These are phyloP conservation scores for Symbiotaphrina buchneri DNA, from an alignment of 495 filamentous ascomycete genomes.

Conservation along the genomic window DNA sequence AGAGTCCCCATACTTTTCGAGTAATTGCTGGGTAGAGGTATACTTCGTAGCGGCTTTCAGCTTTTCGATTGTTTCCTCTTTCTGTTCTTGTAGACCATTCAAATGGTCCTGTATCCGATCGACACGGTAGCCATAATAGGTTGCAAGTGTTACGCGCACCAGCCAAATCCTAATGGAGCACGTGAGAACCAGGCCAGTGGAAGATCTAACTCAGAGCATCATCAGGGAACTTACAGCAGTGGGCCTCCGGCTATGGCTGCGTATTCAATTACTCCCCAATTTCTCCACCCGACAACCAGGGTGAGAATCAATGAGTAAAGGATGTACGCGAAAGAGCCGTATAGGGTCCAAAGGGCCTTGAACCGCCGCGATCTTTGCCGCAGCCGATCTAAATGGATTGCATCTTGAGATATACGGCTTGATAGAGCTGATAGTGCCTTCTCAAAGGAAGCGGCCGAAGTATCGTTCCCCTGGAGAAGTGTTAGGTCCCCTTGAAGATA, in stretches of 20 bases:
- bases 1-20: conserved; percentile 73
- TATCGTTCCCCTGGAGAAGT: conserved; percentile 63
- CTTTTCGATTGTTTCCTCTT: conserved; percentile 73
- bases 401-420: conserved; percentile 51
- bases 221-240: conserved; percentile 30
- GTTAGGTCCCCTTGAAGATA: too few species aligned
- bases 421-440: conserved; percentile 66
- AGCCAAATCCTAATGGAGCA: conserved; percentile 36
- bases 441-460: conserved; percentile 81
- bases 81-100: conserved; percentile 50
- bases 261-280: conserved; percentile 54
- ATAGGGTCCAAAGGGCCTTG: conserved; percentile 75
- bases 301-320: conserved; percentile 58
- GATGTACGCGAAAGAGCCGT: conserved; percentile 73
- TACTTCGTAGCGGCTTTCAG: conserved; percentile 89
- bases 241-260: conserved; percentile 59
- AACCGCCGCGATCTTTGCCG: conserved; percentile 52
- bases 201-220: neutral
- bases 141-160: conserved; percentile 30
- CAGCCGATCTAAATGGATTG: conserved; percentile 43
- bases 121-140: conserved; percentile 69
- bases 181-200: too few species aligned
- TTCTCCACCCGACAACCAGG: conserved; percentile 68
- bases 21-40: conserved; percentile 75
- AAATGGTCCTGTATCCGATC: conserved; percentile 39